phyloP scores from a whole-genome alignment of 164 flowering plant species.

The Stephania yunnanensis region DNA sequence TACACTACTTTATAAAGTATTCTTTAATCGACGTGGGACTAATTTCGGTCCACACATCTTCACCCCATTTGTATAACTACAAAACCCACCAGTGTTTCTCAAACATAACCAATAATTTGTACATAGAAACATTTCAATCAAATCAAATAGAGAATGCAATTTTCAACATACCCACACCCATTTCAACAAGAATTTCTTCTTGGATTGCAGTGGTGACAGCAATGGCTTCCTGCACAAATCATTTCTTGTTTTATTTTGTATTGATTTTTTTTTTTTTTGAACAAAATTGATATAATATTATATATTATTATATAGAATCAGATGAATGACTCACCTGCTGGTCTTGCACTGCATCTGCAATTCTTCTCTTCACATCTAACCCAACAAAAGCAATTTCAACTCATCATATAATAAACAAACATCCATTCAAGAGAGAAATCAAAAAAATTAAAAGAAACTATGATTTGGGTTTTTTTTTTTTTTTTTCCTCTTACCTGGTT shows the following conservation, averaged over 20 bases:
- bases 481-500: slow-evolving; percentile 35
- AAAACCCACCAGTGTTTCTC: neutral
- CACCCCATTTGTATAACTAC: no score
- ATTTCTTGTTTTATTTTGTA: neutral
- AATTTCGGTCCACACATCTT: no score
- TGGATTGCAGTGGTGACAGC: slow-evolving; percentile 81
- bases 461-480: no score
- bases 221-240: slow-evolving; percentile 70
- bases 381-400: neutral
- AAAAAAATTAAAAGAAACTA: neutral
- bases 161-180: slow-evolving; percentile 70
- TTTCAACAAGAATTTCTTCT: slow-evolving; percentile 78
- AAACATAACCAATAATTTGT: no score
- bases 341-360: slow-evolving; percentile 69
- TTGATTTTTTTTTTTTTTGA: no score
- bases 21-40: no score
- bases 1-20: no score
- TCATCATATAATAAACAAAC: neutral
- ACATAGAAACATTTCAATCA: neutral
- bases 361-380: slow-evolving; percentile 71
- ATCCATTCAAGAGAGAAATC: neutral
- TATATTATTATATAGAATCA: neutral
- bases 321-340: slow-evolving; percentile 40
- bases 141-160: neutral
- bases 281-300: neutral